phyloP scores from a whole-genome alignment of 2,329 filamentous ascomycete species.

The Scleromitrula shiraiana region DNA sequence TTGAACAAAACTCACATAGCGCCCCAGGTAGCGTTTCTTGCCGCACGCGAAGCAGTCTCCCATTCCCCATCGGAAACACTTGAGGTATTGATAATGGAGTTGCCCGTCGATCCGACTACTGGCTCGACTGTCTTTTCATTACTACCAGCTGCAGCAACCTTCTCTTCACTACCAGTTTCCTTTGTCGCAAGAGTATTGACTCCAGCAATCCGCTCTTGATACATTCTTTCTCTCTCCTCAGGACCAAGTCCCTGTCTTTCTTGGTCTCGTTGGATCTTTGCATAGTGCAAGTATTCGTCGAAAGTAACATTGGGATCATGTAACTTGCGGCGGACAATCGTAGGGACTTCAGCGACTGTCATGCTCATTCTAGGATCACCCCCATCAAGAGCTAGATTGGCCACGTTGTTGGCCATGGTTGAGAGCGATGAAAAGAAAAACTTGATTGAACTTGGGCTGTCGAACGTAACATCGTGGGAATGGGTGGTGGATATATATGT shows the following conservation, averaged over 20 bases:
- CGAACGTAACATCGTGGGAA: not conserved
- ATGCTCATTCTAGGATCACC: slow-evolving; percentile 8
- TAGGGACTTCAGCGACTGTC: slow-evolving; percentile 1
- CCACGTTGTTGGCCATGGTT: slow-evolving; percentile 7
- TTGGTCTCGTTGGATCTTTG: slow-evolving; percentile 25
- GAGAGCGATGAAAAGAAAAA: not conserved
- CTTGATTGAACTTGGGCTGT: not conserved
- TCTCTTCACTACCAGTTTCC: slow-evolving; percentile 9
- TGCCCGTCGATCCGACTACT: not conserved
- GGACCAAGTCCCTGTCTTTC: slow-evolving; percentile 16
- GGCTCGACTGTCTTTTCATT: not conserved
- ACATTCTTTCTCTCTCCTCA: slow-evolving; percentile 17
- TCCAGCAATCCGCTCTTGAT: slow-evolving; percentile 9
- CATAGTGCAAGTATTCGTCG: slow-evolving; percentile 31
- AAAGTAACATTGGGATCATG: slow-evolving; percentile 27
- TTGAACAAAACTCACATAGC: slow-evolving; percentile 28
- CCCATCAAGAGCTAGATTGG: slow-evolving; percentile 6
- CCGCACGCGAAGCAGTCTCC: slow-evolving; percentile 37
- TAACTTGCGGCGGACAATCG: slow-evolving; percentile 6
- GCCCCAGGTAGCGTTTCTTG: slow-evolving; percentile 38
- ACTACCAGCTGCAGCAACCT: not conserved
- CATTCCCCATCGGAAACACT: slow-evolving; percentile 30
- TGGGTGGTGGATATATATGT: slow-evolving; percentile 1
- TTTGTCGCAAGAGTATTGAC: not conserved
- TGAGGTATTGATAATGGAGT: not conserved